Base-by-base conservation (phyloP, 345 rosid species). In the Trapa bicornis region DNA sequence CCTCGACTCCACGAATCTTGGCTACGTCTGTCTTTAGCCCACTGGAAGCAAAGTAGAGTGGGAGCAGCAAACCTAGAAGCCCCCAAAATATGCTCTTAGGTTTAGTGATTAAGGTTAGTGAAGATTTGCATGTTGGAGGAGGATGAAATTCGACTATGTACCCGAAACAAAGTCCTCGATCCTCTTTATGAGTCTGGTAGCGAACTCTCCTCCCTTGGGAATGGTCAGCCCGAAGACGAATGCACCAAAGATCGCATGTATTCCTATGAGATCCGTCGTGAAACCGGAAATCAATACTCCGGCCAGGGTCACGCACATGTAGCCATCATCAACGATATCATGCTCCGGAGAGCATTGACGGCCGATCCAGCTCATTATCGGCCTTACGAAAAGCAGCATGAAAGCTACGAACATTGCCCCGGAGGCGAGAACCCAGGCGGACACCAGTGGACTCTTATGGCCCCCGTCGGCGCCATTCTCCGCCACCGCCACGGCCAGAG, bases 121-220 rank as follows among this genome's bases (percentile, higher is more conserved):
- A 22, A 22, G 29, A 22, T 22, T 22, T 22, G 29, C 29, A 22
- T 22, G 29, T 22, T 22, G 29, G 29, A 22, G 29, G 29, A 22
- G 29, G 29, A 22, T 22, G 29, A 22, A 22, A 22, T 22, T 22
- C 29, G 29, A 22, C 29, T 22, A 22, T 22, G 29, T 22, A 64
- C 96, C 87, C 42, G 92, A 74, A 3, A 92, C 87, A 58, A 92
- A 87, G 80, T 92, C 96, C 69, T 92, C 96, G 47, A 86, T 87
- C 79, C 91, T 82, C 77, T 86, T 82, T 33, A 87, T 84, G 75
- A 89, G 78, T 68, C 80, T 68, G 80, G 81, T 85, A 4, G 88
- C 95, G 14, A 87, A 87, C 22, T 79, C 79, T 50, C 96, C 94
- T 35, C 83, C 95, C 80, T 89, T 89, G 3, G 96, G 96, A 45